phyloP scores from a whole-genome alignment of 2,329 filamentous ascomycete species.

The Aspergillus floridensis region DNA sequence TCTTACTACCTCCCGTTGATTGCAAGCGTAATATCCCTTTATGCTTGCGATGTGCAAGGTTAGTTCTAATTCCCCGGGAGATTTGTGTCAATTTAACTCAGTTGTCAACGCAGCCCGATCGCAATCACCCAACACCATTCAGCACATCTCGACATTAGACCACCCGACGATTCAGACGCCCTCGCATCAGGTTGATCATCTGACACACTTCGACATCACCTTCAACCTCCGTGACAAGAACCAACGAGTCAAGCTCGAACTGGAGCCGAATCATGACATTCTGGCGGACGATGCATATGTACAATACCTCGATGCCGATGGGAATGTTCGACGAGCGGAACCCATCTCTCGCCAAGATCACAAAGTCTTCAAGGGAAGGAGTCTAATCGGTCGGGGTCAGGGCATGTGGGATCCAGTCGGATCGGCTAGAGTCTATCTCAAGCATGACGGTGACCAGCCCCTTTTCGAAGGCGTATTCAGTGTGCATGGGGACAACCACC shows the following conservation, averaged over 20 bases:
- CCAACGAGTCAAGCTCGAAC: constrained; percentile 70
- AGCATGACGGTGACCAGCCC: constrained; percentile 71
- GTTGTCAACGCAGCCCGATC: constrained; percentile 59
- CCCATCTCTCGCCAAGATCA: constrained; percentile 69
- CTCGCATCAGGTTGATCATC: constrained; percentile 73
- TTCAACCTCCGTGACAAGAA: constrained; percentile 69
- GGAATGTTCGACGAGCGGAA: constrained; percentile 64
- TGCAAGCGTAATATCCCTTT: constrained; percentile 26
- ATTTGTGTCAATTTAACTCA: neutral
- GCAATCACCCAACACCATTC: constrained; percentile 71
- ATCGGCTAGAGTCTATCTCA: constrained; percentile 79
- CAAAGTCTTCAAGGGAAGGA: constrained; percentile 77
- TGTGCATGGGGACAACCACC: constrained; percentile 77
- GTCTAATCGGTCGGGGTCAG: constrained; percentile 65
- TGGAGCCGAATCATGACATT: constrained; percentile 91
- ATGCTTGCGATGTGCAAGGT: constrained; percentile 19
- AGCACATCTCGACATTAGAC: constrained; percentile 69
- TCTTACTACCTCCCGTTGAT: constrained; percentile 25
- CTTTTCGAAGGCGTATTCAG: constrained; percentile 90
- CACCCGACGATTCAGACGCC: constrained; percentile 74
- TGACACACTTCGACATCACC: constrained; percentile 79
- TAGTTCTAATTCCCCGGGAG: neutral
- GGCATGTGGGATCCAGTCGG: constrained; percentile 76
- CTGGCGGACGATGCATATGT: constrained; percentile 73
- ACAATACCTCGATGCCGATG: constrained; percentile 69